Conservation (phyloP, 2,329 filamentous ascomycete species). For the Pseudopithomyces maydicus region DNA sequence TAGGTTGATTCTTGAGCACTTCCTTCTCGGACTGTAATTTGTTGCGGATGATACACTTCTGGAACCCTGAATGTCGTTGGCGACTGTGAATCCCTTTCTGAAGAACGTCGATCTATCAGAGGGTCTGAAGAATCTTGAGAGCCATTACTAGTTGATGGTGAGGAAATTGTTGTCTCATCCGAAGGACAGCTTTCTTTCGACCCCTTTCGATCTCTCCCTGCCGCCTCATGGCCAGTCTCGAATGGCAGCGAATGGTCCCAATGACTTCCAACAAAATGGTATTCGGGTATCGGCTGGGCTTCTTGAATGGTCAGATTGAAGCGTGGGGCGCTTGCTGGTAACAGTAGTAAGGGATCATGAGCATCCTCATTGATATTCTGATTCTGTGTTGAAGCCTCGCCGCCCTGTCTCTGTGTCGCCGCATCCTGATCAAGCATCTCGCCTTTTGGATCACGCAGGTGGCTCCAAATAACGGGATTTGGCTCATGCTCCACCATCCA, state of each 20-base stretch:
- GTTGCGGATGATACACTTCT: not conserved
- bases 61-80: not conserved
- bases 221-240: no score
- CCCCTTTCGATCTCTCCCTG: not conserved
- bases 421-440: not conserved
- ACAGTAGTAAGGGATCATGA: no score
- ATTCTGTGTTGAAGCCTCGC: not conserved
- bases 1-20: not conserved
- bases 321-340: no score
- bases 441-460: conserved; percentile 3
- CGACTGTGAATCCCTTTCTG: not conserved
- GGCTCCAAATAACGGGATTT: conserved; percentile 18
- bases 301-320: no score
- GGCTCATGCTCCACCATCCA: conserved; percentile 17
- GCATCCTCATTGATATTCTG: not conserved
- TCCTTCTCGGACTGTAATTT: not conserved
- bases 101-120: not conserved
- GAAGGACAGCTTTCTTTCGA: not conserved
- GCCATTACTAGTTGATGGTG: not conserved
- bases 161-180: not conserved
- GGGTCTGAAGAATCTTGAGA: conserved; percentile 3
- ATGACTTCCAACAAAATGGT: no score
- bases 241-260: not conserved
- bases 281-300: no score
- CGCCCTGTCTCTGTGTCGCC: not conserved